These are phyloP conservation scores for Ceratobasidium sp. DNA, from an alignment of 1,284 basidiomycete genomes.

Conservation along the genomic window DNA sequence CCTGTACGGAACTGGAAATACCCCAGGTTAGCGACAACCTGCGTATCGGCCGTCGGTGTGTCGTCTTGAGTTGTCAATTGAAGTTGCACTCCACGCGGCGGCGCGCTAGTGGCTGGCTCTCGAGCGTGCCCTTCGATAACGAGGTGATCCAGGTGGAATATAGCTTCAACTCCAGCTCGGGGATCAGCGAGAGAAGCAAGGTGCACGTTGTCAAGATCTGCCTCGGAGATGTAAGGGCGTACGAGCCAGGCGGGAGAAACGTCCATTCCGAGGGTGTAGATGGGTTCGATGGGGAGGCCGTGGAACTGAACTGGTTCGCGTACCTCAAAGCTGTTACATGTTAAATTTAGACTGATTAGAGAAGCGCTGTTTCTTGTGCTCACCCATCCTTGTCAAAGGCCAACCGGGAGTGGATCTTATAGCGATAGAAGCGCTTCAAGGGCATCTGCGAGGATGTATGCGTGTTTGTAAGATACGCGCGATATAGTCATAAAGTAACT, in stretches of 20 bases:
- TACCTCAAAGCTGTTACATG: slow-evolving; percentile 16
- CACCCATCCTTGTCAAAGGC: slow-evolving; percentile 82
- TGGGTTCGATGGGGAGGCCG: slow-evolving; percentile 72
- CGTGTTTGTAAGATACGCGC: neutral
- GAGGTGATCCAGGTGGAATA: slow-evolving; percentile 91
- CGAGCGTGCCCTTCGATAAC: slow-evolving; percentile 95
- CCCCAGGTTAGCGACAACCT: slow-evolving; percentile 94
- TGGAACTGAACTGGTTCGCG: slow-evolving; percentile 63
- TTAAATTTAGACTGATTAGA: neutral
- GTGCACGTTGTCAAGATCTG: slow-evolving; percentile 97
- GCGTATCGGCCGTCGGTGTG: slow-evolving; percentile 80
- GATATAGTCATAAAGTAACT: slow-evolving; percentile 46
- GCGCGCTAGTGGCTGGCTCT: slow-evolving; percentile 71
- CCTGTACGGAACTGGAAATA: slow-evolving; percentile 96
- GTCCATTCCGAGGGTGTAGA: slow-evolving; percentile 94
- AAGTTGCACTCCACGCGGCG: slow-evolving; percentile 88
- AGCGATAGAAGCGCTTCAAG: slow-evolving; percentile 94
- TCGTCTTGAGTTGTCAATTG: slow-evolving; percentile 71
- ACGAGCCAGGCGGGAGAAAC: slow-evolving; percentile 93
- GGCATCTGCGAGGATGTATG: slow-evolving; percentile 71
- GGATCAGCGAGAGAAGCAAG: slow-evolving; percentile 76
- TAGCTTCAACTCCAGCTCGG: slow-evolving; percentile 74
- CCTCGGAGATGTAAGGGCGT: slow-evolving; percentile 86
- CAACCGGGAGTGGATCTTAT: slow-evolving; percentile 72
- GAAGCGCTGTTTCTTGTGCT: slow-evolving; percentile 49